Evolutionary conservation across 768 basidiomycete genomes (phyloP).

Genomic region (Lactarius hatsudake): DNA sequence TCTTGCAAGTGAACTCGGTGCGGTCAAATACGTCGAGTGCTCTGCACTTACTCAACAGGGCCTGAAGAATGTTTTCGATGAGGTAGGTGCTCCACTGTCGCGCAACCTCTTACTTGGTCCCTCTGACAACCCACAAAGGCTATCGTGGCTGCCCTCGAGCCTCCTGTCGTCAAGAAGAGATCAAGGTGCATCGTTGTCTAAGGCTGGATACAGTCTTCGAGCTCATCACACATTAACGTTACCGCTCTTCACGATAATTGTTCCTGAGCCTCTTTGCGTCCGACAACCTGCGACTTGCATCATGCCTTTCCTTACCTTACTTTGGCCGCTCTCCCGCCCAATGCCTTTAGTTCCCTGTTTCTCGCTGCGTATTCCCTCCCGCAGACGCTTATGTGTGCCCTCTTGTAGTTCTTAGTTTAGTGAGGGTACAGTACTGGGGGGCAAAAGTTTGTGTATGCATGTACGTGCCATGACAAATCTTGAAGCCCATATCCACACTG

Average conservation of each 20-base stretch:
- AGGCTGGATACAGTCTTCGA: conserved; percentile 36
- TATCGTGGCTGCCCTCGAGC: conserved; percentile 97
- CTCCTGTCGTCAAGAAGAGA: conserved; percentile 84
- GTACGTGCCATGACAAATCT: background rate
- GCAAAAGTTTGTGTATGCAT: conserved; percentile 26
- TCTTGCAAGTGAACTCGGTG: conserved; percentile 93
- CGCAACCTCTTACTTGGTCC: background rate
- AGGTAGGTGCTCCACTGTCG: conserved; percentile 56
- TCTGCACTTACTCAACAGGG: conserved; percentile 99
- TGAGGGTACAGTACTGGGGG: conserved; percentile 36
- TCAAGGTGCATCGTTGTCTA: conserved; percentile 83
- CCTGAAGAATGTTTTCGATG: conserved; percentile 99
- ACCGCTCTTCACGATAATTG: conserved; percentile 21
- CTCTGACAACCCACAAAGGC: conserved; percentile 51
- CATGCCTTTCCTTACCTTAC: conserved; percentile 22
- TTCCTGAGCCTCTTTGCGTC: conserved; percentile 20
- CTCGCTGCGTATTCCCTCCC: conserved; percentile 9
- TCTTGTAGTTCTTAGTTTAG: conserved; percentile 38
- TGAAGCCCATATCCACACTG: background rate
- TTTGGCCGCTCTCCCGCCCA: conserved; percentile 27
- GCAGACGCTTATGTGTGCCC: conserved; percentile 25
- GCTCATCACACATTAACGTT: conserved; percentile 23
- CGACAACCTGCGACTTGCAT: conserved; percentile 22
- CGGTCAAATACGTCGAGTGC: conserved; percentile 99
- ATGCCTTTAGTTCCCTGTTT: conserved; percentile 29